Conservation (phyloP, 305 asterid genomes). For the Fraxinus dipetala region DNA sequence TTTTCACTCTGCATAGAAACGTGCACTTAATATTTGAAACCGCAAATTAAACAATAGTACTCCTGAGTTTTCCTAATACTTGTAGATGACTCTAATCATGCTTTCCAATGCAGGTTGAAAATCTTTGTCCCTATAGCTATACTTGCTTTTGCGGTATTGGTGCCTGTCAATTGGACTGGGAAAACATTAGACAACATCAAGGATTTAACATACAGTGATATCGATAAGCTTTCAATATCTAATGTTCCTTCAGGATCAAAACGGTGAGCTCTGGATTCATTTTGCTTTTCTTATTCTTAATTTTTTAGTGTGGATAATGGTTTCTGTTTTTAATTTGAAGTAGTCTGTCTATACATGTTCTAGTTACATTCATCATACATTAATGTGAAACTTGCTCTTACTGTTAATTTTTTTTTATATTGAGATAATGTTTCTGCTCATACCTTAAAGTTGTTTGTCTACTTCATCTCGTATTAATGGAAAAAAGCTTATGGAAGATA, state of each 20-base stretch:
- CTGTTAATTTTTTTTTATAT: background rate
- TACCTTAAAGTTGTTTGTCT: background rate
- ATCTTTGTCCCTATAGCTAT: slow-evolving; percentile 74
- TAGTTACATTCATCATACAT: background rate
- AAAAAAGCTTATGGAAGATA: background rate
- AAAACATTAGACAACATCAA: slow-evolving; percentile 38
- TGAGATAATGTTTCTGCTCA: background rate
- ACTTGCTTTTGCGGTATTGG: slow-evolving; percentile 67
- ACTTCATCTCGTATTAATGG: background rate
- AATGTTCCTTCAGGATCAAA: slow-evolving; percentile 72
- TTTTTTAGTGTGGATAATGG: background rate
- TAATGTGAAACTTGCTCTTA: background rate
- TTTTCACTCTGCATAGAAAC: background rate
- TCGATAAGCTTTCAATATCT: slow-evolving; percentile 87
- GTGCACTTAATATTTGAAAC: background rate
- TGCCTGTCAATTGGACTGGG: slow-evolving; percentile 89
- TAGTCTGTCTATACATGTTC: slow-evolving; percentile 4
- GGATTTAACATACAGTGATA: slow-evolving; percentile 59
- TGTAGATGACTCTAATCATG: background rate
- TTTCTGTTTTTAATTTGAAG: background rate
- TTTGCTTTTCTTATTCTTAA: slow-evolving; percentile 7
- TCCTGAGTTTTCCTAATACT: background rate
- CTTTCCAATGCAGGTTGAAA: slow-evolving; percentile 62
- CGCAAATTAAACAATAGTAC: background rate
- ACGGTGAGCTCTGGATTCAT: slow-evolving; percentile 41